Base-by-base conservation (phyloP, 176 grass and related monocot species). In the Chloris gayana region DNA sequence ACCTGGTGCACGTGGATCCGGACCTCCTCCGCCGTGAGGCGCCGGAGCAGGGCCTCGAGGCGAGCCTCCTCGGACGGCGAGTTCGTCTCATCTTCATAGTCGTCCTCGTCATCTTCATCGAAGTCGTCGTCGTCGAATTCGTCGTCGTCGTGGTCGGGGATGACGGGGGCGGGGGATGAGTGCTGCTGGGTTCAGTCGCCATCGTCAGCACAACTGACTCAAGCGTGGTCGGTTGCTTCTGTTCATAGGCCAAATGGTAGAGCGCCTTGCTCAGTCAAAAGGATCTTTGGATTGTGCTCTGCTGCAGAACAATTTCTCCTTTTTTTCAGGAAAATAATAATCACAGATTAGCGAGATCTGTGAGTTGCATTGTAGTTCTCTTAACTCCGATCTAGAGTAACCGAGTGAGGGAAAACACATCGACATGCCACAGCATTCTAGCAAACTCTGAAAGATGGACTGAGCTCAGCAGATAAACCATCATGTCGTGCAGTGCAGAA, bases 1-100 rank as follows among this genome's bases (percentile, higher is more conserved):
- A 97, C 89, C 25, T 83, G 74, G 67, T 88, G 89, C 82, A 97
- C 94, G 59, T 81, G 89, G 82, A 97, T 89, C 69, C 87, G 85
- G 29, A 92, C 89, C 24, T 93, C 87, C 2, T 86, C 89, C 8
- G 67, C 75, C 12, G 94, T 89, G 57, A 97, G 89, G 12, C 94
- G 91, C 4, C 71, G 89, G 15, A 94, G 77, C 13, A 93, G 68
- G 61, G 88, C 72, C 69, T 87, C 45, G 26, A 76, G 82, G 60
- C 88, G 69, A 11, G 82, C 76, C 73, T 82, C 79, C 10, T 80
- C 87, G 15, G 31, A 64, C 3, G 45, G 53, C 19, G 42, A 24
- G 13, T 6, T 18, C 14, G 44, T 6, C 14, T 76, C 83, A 21
- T 41, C 73, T 37, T 49, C 70, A 0, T 80, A 77, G 0, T 81